These are phyloP conservation scores for Camptophora hylomeconis DNA, from an alignment of 2,329 filamentous ascomycete genomes.

Conservation along the genomic window DNA sequence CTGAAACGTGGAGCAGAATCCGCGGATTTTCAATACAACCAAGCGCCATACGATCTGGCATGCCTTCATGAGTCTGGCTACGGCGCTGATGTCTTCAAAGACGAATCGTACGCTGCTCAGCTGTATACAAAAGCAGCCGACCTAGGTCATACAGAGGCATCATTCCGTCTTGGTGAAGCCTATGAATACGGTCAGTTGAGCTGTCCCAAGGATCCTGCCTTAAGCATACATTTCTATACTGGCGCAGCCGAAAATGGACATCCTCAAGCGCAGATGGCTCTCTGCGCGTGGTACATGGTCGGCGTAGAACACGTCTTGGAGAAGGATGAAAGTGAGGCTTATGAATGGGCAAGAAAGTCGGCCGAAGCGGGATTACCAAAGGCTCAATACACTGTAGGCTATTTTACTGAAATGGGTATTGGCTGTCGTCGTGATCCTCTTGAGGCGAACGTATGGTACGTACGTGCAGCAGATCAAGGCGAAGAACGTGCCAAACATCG, in stretches of 20 bases:
- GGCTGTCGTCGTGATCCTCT: constrained; percentile 88
- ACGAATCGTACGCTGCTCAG: constrained; percentile 81
- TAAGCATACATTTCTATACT: constrained; percentile 97
- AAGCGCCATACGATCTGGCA: constrained; percentile 81
- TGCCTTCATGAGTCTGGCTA: constrained; percentile 84
- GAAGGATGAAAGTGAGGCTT: constrained; percentile 91
- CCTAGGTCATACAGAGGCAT: constrained; percentile 74
- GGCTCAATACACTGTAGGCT: constrained; percentile 90
- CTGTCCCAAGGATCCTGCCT: constrained; percentile 78
- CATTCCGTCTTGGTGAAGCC: constrained; percentile 81
- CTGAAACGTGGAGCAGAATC: constrained; percentile 83
- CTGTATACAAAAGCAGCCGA: constrained; percentile 91
- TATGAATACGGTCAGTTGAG: constrained; percentile 84
- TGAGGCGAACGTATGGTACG: constrained; percentile 97
- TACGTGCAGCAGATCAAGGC: constrained; percentile 82
- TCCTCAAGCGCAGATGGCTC: constrained; percentile 85
- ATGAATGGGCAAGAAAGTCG: constrained; percentile 84
- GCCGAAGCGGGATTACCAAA: constrained; percentile 64
- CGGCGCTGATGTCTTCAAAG: constrained; percentile 85
- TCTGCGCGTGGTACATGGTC: constrained; percentile 98
- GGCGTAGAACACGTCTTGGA: constrained; percentile 84
- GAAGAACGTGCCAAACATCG: constrained; percentile 82
- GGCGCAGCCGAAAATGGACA: constrained; percentile 76
- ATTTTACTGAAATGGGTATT: constrained; percentile 98
- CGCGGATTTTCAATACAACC: constrained; percentile 83